Base-by-base conservation (phyloP, 129 eudicot genomes). In the Solidago caesia region DNA sequence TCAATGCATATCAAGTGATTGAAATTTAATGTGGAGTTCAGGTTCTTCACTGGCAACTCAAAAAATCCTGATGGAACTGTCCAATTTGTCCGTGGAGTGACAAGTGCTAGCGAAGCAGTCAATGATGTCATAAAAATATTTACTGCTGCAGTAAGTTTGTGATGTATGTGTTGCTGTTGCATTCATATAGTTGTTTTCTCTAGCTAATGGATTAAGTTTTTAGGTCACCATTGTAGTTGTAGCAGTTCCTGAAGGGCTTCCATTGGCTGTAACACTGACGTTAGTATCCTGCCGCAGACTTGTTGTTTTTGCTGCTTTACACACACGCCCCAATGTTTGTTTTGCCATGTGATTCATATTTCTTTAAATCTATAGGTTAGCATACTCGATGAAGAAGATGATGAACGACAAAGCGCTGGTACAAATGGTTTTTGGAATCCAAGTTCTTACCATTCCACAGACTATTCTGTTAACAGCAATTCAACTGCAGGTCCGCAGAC, bases 171-270 rank as follows among this genome's bases (percentile, higher is more conserved):
- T 21, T 21, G 21, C 2, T 44, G 29, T 64, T 7, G 5, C 11
- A 4, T 48, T 42, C 45, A 62, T 60, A 15, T 41, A 58, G 67
- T 47, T 62, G 57, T 60, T 58, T 26, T 57, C 66, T 75, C 27
- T 67, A 70, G 13, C 79, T 71, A 73, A 64, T 43, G 55, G 12
- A 42, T 61, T 59, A 64, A 71, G 44, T 48, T 25, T 87, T 74
- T 77, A 92, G 98, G 98, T 92, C 65, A 92, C 98, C 8, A 89
- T 92, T 72, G 92, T 92, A 75, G 98, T 92, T 71, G 96, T 92
- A 64, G 98, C 98, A 46, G 98, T 92, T 55, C 98, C 98, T 49
- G 98, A 92, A 88, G 98, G 98, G 74, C 96, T 92, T 81, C 98
- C 98, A 39, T 86, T 92, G 72, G 98, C 98, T 75, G 98, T 92